Base-by-base conservation (phyloP, 192 early-diverging fungal genomes). In the Coemansia sp. region DNA sequence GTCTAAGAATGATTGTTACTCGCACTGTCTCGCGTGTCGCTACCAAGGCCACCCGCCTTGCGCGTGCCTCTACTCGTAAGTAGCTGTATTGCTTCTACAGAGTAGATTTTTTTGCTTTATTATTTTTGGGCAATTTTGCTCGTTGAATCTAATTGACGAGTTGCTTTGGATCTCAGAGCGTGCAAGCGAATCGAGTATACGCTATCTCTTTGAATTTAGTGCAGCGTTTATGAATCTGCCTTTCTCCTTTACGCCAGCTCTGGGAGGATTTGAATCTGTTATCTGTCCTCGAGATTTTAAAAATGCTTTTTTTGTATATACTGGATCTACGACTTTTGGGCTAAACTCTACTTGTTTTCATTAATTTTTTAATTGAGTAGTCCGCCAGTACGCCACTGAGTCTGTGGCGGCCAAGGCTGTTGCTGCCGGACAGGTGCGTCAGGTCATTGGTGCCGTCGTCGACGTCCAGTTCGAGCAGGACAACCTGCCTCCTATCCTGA, bases 381-480 rank as follows among this genome's bases (percentile, higher is more conserved):
- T 78, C 63, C 88, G 88, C 73, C 72, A 76, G 85, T 90, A 90
- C 76, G 91, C 90, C 52, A 85, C 91, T 63, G 90, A 79, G 67
- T 51, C 82, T 24, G 74, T 68, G 15, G 62, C 75, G 76, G 71
- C 87, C 63, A 73, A 87, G 54, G 78, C 79, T 47, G 80, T 80
- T 51, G 82, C 85, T 59, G 66, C 85, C 47, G 96, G 96, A 78
- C 81, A 91, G 84, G 89, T 98, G 87, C 93, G 94, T 70, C 88
- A 91, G 74, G 95, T 98, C 71, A 98, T 98, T 87, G 96, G 96
- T 89, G 95, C 96, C 87, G 96, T 98, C 85, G 96, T 98, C 76
- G 96, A 98, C 72, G 96, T 98, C 68, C 95, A 96, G 85, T 97
- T 97, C 86, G 93, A 94, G 73, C 85, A 91, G 79, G 91, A 91